A percentile compares a stretch with the other conserved stretches of the same genome.
Evolutionary conservation across 495 filamentous ascomycete genomes (phyloP).

Genomic region (Penicillium subrubescens): DNA sequence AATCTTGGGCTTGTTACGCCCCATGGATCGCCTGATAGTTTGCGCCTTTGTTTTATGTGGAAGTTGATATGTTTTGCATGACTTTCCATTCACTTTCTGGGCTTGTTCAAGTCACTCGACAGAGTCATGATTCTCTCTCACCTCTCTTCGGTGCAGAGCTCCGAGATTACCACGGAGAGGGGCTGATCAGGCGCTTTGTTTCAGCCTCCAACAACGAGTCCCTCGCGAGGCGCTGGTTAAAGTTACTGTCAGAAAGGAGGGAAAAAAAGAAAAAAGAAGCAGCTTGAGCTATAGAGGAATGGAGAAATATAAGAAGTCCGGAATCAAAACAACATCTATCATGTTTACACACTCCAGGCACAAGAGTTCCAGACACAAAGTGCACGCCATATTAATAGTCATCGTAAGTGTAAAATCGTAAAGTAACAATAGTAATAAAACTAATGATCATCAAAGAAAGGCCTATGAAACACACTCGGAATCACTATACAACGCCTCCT

Average conservation of each 20-base stretch:
- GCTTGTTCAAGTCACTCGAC: background rate
- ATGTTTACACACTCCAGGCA: background rate
- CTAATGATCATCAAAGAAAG: background rate
- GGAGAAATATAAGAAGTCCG: background rate
- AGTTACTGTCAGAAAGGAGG: background rate
- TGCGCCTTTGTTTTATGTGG: background rate
- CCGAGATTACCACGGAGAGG: background rate
- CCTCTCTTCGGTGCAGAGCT: background rate
- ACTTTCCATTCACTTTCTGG: background rate
- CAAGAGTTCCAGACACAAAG: background rate
- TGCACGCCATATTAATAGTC: background rate
- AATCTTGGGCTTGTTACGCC: background rate
- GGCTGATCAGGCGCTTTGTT: background rate
- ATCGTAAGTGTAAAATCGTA: background rate
- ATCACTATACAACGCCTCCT: background rate
- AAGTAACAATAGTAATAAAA: background rate
- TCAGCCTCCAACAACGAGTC: slow-evolving; percentile 3
- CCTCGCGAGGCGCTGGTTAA: background rate
- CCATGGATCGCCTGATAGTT: background rate
- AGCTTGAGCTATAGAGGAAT: background rate
- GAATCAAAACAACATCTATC: background rate
- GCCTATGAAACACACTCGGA: background rate
- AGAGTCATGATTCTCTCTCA: background rate
- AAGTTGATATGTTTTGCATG: background rate
- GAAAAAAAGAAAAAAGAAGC: background rate